phyloP scores from a whole-genome alignment of 257 asterid species.

The Solanum appendiculatum region DNA sequence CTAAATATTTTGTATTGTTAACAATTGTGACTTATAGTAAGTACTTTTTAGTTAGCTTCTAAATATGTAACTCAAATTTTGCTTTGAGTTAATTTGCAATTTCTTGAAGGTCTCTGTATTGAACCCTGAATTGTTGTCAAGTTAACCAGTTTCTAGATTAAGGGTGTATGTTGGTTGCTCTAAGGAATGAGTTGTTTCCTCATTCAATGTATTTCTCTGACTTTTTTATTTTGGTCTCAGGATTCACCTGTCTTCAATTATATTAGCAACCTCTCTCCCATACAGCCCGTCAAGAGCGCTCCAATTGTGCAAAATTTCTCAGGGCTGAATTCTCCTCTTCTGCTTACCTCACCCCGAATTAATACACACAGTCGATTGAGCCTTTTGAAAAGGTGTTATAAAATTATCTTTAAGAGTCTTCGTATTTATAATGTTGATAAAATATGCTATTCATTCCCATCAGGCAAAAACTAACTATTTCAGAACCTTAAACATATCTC shows the following conservation, averaged over 20 bases:
- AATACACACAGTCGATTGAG: conserved; percentile 13
- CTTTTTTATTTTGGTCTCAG: conserved; percentile 25
- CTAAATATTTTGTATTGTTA: neutral
- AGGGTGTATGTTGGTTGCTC: neutral
- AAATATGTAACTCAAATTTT: neutral
- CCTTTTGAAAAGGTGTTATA: conserved; percentile 22
- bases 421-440: neutral
- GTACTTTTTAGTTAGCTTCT: neutral
- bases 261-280: conserved; percentile 46
- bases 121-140: neutral
- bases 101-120: neutral
- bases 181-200: neutral
- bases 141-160: neutral
- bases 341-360: conserved; percentile 32
- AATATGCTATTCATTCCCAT: neutral
- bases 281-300: conserved; percentile 24
- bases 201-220: neutral
- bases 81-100: neutral
- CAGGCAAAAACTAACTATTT: neutral
- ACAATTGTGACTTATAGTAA: neutral
- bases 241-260: conserved; percentile 43
- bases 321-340: conserved; percentile 37
- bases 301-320: conserved; percentile 24
- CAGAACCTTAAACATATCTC: conserved; percentile 9
- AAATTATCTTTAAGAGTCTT: neutral